A percentile compares a stretch with the other conserved stretches of the same genome.
phyloP scores from a whole-genome alignment of 371 early-diverging fungal species.

The Funneliformis caledonium region DNA sequence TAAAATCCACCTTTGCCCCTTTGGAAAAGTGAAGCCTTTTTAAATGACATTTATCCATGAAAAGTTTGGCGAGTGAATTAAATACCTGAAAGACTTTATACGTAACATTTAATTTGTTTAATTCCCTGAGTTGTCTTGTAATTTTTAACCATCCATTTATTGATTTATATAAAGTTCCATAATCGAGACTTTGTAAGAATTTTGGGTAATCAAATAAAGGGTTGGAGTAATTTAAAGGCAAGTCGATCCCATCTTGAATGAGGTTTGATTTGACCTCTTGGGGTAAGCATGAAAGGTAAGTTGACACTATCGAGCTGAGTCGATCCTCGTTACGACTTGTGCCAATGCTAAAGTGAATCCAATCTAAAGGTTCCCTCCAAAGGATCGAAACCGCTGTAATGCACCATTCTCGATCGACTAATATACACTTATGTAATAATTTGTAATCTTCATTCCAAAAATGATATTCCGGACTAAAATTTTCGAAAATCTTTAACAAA shows the following conservation, averaged over 20 bases:
- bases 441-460: neutral
- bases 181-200: neutral
- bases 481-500: conserved; percentile 4
- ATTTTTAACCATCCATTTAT: neutral
- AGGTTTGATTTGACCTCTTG: neutral
- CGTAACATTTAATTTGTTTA: neutral
- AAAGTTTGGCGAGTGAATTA: neutral
- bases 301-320: neutral
- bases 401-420: conserved; percentile 16
- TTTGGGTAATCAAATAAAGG: conserved; percentile 10
- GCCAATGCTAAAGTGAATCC: neutral
- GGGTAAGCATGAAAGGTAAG: conserved; percentile 3
- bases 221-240: too few relatives aligned
- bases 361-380: conserved; percentile 9
- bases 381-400: conserved; percentile 3
- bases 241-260: neutral
- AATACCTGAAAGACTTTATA: neutral
- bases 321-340: neutral
- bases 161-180: conserved; percentile 15
- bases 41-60: conserved; percentile 12
- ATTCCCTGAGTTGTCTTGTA: neutral
- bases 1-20: neutral
- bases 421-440: neutral
- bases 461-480: conserved; percentile 7
- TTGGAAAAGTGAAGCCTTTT: neutral